A percentile compares a stretch with the other conserved stretches of the same genome.
Evolutionary conservation across 345 rosid genomes (phyloP).

Genomic region (thale cress (Arabidopsis thaliana)): TAIR10.1 NC_003074.8:5999001-5999500

Average conservation of each 20-base stretch:
- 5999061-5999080: not conserved
- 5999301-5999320: conserved; percentile 14
- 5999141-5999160: not conserved
- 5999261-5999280: not conserved
- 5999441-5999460: not conserved
- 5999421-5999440: not conserved
- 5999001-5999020: not conserved
- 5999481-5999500: conserved; percentile 38
- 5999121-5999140: not conserved
- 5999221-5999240: not conserved
- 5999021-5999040: not conserved
- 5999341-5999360: not conserved
- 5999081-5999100: not conserved
- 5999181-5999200: not conserved
- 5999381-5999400: conserved; percentile 12
- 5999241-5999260: not conserved
- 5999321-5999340: conserved; percentile 1
- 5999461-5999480: conserved; percentile 44
- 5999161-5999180: not conserved
- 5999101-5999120: not conserved
- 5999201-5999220: not conserved
- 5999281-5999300: not conserved
- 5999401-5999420: conserved; percentile 4
- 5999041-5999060: not conserved
- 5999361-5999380: not conserved